Base-by-base conservation (phyloP, 306 rosid genomes). In the Delonix regia region DNA sequence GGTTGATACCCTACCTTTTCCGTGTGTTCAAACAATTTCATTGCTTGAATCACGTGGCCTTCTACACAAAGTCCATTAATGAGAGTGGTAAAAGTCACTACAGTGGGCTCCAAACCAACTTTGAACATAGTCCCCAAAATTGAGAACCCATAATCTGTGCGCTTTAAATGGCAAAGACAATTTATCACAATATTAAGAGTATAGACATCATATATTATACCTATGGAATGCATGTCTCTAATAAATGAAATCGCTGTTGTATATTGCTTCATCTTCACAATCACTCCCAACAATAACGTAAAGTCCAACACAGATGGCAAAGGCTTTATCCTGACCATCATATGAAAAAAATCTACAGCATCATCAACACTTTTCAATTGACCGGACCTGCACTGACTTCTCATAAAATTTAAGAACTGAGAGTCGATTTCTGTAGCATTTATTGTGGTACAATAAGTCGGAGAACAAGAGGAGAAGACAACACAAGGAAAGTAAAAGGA, bases 71-170 rank as follows among this genome's bases (percentile, higher is more conserved):
- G 22, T 22, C 62, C 62, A 56, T 56, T 56, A 56, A 56, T 56
- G 10, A 56, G 33, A 12, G 34, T 11, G 34, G 63, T 57, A 25
- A 57, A 57, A 57, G 63, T 25, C 34, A 57, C 63, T 10, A 57
- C 63, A 57, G 63, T 57, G 27, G 63, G 63, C 63, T 24, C 34
- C 63, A 57, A 24, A 24, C 63, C 36, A 24, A 57, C 63, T 25
- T 57, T 22, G 34, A 57, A 24, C 63, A 57, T 4, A 24, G 36
- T 57, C 18, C 63, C 34, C 63, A 57, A 24, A 57, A 57, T 18
- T 9, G 63, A 57, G 34, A 57, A 57, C 63, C 63, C 63, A 25
- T 57, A 57, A 11, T 12, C 63, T 4, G 34, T 25, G 18, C 0
- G 34, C 63, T 57, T 57, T 25, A 24, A 57, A 57, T 24, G 63